Evolutionary conservation across 768 basidiomycete genomes (phyloP), one percentile per base, ranked within the genome.

Genomic region (Tricholoma flavovirens): DNA sequence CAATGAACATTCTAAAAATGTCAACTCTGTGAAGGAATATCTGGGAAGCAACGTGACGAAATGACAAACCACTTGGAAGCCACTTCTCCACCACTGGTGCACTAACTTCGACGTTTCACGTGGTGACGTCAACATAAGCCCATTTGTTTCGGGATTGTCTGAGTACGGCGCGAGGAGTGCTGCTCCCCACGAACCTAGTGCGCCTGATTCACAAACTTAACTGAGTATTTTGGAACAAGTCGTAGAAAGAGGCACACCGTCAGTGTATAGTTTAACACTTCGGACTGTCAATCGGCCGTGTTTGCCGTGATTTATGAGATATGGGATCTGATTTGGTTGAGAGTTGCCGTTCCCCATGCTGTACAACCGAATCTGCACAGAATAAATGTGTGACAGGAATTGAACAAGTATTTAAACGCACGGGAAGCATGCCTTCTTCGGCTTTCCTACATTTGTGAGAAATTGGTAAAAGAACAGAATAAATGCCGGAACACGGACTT

Each of bases 121-220:
- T 19, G 83, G 78, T 2, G 77, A 72, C 51, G 74, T 74, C 22
- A 83, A 78, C 77, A 98, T 77, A 54, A 91, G 75, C 1, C 95
- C 95, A 8, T 66, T 75, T 22, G 82, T 83, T 0, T 81, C 77
- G 1, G 89, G 85, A 19, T 88, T 82, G 68, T 96, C 91, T 0
- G 84, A 79, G 67, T 97, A 98, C 15, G 93, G 90, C 49, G 86
- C 79, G 5, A 90, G 71, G 55, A 98, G 77, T 0, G 96, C 94
- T 0, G 96, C 94, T 6, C 96, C 95, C 78, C 90, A 91, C 1
- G 89, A 91, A 0, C 96, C 93, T 4, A 98, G 79, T 0, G 95
- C 95, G 40, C 94, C 87, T 88, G 52, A 5, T 26, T 14, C 35
- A 33, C 56, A 2, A 33, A 32, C 30, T 32, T 4, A 55, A 33